Evolutionary conservation across 1,284 basidiomycete species (phyloP), one percentile per base, ranked within the genome.

Genomic region (Cryptococcus sp.): DNA sequence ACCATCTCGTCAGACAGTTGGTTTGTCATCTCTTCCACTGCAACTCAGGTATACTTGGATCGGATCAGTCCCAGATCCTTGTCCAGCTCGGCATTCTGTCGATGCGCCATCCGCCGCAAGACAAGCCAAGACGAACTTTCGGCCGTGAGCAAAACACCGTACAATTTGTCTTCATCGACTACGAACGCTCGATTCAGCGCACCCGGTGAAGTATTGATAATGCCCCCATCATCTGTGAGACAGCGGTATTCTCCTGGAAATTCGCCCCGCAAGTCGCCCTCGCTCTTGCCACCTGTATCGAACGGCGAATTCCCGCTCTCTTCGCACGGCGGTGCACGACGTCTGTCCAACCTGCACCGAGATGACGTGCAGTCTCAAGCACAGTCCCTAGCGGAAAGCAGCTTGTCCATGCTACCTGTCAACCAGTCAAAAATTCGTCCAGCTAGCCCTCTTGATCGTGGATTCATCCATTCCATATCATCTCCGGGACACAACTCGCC

Each of bases 301-400:
- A 68, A 71, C 50, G 68, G 67, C 34, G 74, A 75, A 25, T 75
- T 74, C 58, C 73, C 74, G 0, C 51, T 77, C 3, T 74, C 72
- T 0, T 69, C 66, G 0, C 74, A 74, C 48, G 73, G 74, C 20
- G 70, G 72, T 3, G 62, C 66, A 10, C 62, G 72, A 3, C 61
- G 70, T 26, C 58, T 70, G 13, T 70, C 67, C 15, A 65, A 69
- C 16, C 46, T 67, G 8, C 61, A 70, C 50, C 61, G 58, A 22
- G 67, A 66, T 11, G 65, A 67, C 19, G 43, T 29, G 11, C 45
- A 29, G n/a, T 29, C 46, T 11, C 46, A 22, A 17, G 46, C 45
- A 54, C 41, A 34, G 13, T 34, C 29, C 29, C 2, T 13, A 4
- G 13, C 13, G 8, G 29, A 34, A 13, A 34, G 29, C 29, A 34